These are phyloP conservation scores for Silybum marianum DNA, from an alignment of 129 eudicot species.

Conservation along the genomic window DNA sequence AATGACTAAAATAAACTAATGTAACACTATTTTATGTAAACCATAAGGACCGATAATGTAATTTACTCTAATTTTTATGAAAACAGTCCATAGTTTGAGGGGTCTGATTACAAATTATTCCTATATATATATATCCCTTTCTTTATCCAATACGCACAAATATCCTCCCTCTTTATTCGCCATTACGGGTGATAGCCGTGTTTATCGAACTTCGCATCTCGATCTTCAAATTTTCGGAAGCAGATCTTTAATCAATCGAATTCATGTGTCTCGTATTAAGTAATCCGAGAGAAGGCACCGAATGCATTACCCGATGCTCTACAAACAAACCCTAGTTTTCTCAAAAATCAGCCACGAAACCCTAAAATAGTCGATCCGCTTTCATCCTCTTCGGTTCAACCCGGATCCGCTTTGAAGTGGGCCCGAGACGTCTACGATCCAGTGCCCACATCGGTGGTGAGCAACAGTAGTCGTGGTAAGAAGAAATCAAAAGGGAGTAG, in stretches of 20 bases:
- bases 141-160: not conserved
- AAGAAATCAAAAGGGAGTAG: constrained; percentile 58
- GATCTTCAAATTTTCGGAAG: constrained; percentile 22
- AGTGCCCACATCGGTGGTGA: constrained; percentile 44
- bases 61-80: not conserved
- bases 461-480: constrained; percentile 43
- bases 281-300: no score
- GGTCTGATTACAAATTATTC: not conserved
- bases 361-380: no score
- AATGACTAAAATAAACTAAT: no score
- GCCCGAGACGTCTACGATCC: constrained; percentile 86
- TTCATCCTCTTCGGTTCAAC: constrained; percentile 4
- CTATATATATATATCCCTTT: not conserved
- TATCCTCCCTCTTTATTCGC: not conserved
- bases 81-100: not conserved
- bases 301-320: no score
- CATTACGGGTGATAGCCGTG: not conserved
- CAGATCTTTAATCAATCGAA: constrained; percentile 23
- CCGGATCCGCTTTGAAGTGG: constrained; percentile 44
- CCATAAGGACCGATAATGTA: no score
- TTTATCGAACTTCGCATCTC: constrained; percentile 17
- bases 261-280: not conserved
- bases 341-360: no score
- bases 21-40: no score
- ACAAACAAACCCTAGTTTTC: no score